These are phyloP conservation scores for Penicillium oxalicum DNA, from an alignment of 2,329 filamentous ascomycete species.

Conservation along the genomic window DNA sequence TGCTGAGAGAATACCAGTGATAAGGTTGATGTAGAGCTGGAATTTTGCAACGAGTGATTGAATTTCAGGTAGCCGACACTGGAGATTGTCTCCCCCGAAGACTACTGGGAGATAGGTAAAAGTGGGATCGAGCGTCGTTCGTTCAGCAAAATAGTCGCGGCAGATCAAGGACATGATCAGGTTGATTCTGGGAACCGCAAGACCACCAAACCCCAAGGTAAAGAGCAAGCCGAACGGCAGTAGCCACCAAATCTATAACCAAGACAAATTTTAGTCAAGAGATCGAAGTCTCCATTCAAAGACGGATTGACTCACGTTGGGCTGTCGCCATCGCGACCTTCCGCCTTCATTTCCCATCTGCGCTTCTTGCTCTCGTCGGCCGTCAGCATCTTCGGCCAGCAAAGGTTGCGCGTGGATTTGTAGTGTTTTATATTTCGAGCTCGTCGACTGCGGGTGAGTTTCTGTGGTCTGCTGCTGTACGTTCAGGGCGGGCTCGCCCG, in stretches of 20 bases:
- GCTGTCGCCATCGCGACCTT: constrained; percentile 44
- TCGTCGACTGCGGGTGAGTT: constrained; percentile 8
- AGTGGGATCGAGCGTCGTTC: constrained; percentile 52
- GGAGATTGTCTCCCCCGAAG: constrained; percentile 63
- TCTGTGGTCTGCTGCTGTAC: constrained; percentile 18
- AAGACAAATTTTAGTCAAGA: constrained; percentile 6
- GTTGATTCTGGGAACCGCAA: constrained; percentile 80
- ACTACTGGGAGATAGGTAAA: constrained; percentile 59
- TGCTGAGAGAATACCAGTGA: constrained; percentile 71
- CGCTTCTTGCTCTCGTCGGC: constrained; percentile 5
- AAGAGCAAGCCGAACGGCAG: constrained; percentile 74
- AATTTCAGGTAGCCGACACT: constrained; percentile 75
- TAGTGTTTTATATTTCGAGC: constrained; percentile 12
- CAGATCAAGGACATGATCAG: constrained; percentile 81
- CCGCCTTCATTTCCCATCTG: constrained; percentile 3
- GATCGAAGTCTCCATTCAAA: not conserved
- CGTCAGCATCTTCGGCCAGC: constrained; percentile 8
- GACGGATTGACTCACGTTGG: constrained; percentile 39
- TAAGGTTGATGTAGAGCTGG: constrained; percentile 66
- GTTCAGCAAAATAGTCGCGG: constrained; percentile 70
- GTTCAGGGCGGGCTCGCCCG: constrained; percentile 29
- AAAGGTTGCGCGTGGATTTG: constrained; percentile 15
- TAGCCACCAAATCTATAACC: constrained; percentile 68
- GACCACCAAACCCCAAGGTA: constrained; percentile 78
- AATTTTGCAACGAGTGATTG: constrained; percentile 73